Base-by-base conservation (phyloP, 345 rosid genomes). In the thale cress (Arabidopsis thaliana) region DNA sequence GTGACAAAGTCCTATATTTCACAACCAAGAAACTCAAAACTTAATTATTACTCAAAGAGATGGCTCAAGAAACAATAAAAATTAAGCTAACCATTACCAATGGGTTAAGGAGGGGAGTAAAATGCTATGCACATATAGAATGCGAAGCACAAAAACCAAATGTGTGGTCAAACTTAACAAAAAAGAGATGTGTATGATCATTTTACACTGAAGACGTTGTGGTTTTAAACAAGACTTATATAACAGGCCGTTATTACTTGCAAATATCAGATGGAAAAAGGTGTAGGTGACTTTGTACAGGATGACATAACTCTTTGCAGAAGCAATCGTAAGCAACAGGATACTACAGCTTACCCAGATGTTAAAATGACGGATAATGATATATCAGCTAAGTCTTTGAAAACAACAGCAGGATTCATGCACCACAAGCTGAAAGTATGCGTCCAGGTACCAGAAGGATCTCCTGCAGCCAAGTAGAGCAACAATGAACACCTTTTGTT, bases 401-500 rank as follows among this genome's bases (percentile, higher is more conserved):
- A 94, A 33, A 91, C 98, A 79, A 94, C 96, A 5, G 93, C 84
- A n/a, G 98, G 96, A 85, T 94, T 90, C 88, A 91, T 72, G 85
- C 98, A 94, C 98, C 98, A 94, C 73, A 94, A 81, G 76, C 95
- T 89, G 49, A 94, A 81, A 76, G 88, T 85, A 72, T 83, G 82
- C 48, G 83, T 85, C 84, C 91, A 89, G 59, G 80, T 80, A 40
- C 84, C 86, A 74, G 65, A 56, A 72, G 86, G 67, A 77, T 80
- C 85, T 84, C 86, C 97, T 93, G 87, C 71, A 70, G 41, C 67
- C 72, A 40, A 63, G 65, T 23, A 59, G 44, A 51, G 64, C 38
- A 41, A 72, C n/a, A 70, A 45, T 42, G 65, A 66, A 69, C 69
- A 70, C 68, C 48, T 55, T 71, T 49, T 50, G 7, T 16, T 67